A percentile compares a stretch with the other conserved stretches of the same genome.
These are phyloP conservation scores for Parasarocladium wereldwijsianum DNA, from an alignment of 2,329 filamentous ascomycete species.

Conservation along the genomic window DNA sequence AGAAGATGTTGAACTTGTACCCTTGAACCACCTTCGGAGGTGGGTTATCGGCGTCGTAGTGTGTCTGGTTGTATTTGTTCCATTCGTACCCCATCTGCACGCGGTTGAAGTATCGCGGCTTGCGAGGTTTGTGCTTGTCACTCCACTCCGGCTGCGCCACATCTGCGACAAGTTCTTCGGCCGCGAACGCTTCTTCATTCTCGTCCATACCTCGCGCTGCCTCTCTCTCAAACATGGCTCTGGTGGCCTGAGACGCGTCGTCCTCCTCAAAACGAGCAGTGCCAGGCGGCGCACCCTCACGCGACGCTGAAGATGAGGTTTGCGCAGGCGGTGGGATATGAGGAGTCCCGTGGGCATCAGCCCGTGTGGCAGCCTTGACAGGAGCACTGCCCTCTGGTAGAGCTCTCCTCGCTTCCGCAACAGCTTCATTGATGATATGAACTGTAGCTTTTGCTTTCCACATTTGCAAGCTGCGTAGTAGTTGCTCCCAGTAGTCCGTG, in stretches of 20 bases:
- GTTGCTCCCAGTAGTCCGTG: conserved; percentile 93
- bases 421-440: conserved; percentile 60
- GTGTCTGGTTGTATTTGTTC: conserved; percentile 99
- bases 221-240: conserved; percentile 81
- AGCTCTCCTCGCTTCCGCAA: conserved; percentile 39
- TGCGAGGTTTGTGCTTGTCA: conserved; percentile 73
- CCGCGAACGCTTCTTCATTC: conserved; percentile 89
- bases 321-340: background rate
- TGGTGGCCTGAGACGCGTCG: conserved; percentile 76
- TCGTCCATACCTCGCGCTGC: conserved; percentile 82
- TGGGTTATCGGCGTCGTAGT: conserved; percentile 97
- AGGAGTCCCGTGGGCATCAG: background rate
- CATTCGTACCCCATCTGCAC: conserved; percentile 99
- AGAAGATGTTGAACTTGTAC: conserved; percentile 99
- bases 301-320: conserved; percentile 8
- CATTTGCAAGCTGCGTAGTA: conserved; percentile 68
- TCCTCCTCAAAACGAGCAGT: conserved; percentile 58
- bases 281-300: conserved; percentile 28
- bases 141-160: conserved; percentile 61
- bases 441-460: conserved; percentile 89
- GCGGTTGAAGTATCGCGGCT: conserved; percentile 93
- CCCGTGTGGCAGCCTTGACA: background rate
- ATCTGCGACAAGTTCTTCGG: conserved; percentile 61
- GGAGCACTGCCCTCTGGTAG: background rate
- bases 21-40: conserved; percentile 96